Evolutionary conservation across 164 flowering plant genomes (phyloP), one percentile per base, ranked within the genome.

Genomic region (Dillenia turbinata): DNA sequence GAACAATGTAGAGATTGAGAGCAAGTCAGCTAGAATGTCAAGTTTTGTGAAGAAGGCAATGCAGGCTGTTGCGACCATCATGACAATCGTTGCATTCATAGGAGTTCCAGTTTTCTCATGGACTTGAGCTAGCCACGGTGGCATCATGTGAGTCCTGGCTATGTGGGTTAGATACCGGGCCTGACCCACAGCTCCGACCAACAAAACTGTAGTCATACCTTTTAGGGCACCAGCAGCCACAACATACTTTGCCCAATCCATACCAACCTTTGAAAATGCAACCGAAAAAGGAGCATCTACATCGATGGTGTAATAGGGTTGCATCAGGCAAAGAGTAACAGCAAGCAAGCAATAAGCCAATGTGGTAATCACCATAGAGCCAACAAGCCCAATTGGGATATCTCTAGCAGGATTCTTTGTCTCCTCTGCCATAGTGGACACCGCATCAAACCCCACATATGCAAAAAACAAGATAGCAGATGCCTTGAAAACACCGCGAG

Each of bases 371-470:
- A 64, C 57, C 88, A 87, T 85, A 13, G 93, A 75, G 1, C 90
- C 90, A 1, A 85, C 67, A 1, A 87, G 77, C 1, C 93, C 93
- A 40, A 87, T 77, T 1, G 93, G 93, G 45, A 87, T 82, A 59
- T 87, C 90, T 7, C 69, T 51, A 0, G 70, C 83, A 0, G 94
- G 94, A 49, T 87, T 79, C 62, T 82, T 82, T 0, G 85, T 82
- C 62, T 87, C 94, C 67, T 87, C 94, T 0, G 88, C 94, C 85
- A 87, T 65, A 9, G 90, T 87, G 0, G 94, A 54, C 0, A 87
- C 80, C 0, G 72, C 85, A 44, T 87, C 90, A 59, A 85, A 87
- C 1, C 93, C 88, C 1, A 77, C 71, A 43, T 83, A 87, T 2
- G 87, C 79, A 33, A 83, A 85, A 77, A 77, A 87, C 40, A 87